phyloP scores from a whole-genome alignment of 1,284 basidiomycete genomes.

The Cutaneotrichosporon sp. region DNA sequence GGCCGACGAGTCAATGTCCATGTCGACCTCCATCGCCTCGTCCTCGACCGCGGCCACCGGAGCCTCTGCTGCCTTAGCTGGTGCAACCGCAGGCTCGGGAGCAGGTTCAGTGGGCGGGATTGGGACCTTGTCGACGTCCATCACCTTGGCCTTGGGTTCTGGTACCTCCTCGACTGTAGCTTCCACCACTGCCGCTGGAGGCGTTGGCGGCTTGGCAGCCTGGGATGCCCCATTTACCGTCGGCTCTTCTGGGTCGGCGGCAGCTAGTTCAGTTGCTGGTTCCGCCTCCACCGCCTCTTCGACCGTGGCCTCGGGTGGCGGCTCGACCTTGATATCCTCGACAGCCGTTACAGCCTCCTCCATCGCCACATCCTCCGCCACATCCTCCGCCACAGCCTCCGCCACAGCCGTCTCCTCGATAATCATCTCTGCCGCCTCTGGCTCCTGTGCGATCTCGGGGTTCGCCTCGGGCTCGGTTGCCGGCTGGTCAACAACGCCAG shows the following conservation, averaged over 20 bases:
- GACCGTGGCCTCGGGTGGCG: not conserved
- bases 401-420: not conserved
- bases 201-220: not conserved
- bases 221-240: not conserved
- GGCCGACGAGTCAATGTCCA: not conserved
- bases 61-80: not conserved
- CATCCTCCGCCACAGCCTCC: constrained; percentile 2
- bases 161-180: not conserved
- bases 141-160: not conserved
- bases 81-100: not conserved
- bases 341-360: not conserved
- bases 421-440: not conserved
- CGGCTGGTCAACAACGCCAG: not conserved
- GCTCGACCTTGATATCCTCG: not conserved
- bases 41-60: not conserved
- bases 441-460: not conserved
- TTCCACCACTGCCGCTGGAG: not conserved
- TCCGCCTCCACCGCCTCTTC: not conserved
- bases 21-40: not conserved
- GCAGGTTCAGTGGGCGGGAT: not conserved
- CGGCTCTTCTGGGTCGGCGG: not conserved
- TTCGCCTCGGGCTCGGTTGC: not conserved
- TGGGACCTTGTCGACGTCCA: not conserved
- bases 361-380: not conserved
- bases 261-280: not conserved